A percentile compares a stretch with the other conserved stretches of the same genome.
Conservation (phyloP, 768 basidiomycete genomes). For the Calvatia gigantea region DNA sequence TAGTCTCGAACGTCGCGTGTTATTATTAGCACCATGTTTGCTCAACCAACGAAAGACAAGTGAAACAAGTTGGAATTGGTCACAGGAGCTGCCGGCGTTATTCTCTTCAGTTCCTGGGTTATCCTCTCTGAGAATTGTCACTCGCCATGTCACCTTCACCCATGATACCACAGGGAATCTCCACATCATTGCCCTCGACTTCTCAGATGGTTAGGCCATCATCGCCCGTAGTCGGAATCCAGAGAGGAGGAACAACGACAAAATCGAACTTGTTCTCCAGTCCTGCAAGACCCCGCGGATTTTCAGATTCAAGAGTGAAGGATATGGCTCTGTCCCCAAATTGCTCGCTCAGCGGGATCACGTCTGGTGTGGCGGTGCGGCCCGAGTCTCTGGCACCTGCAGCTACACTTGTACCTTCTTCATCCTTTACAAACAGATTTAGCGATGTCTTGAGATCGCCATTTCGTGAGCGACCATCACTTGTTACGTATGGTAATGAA, state of each 20-base stretch:
- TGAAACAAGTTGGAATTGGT: slow-evolving; percentile 8
- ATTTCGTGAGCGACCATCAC: slow-evolving; percentile 21
- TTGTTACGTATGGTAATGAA: slow-evolving; percentile 14
- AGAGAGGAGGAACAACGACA: background rate
- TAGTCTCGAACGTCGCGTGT: too few species aligned
- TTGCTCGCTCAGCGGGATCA: background rate
- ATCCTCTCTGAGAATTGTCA: background rate
- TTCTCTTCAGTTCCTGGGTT: background rate
- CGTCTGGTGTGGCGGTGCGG: background rate
- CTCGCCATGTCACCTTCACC: background rate
- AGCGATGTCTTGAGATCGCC: slow-evolving; percentile 15
- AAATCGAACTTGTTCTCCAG: background rate
- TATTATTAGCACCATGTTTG: slow-evolving; percentile 3
- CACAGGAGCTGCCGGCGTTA: background rate
- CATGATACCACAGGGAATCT: background rate
- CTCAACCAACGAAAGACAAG: background rate
- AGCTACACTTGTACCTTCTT: slow-evolving; percentile 3
- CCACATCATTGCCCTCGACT: background rate
- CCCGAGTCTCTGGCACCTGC: background rate
- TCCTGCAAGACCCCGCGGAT: background rate
- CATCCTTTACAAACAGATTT: background rate
- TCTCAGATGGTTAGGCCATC: background rate
- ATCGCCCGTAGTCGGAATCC: background rate
- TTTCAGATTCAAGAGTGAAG: slow-evolving; percentile 2
- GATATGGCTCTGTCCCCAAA: slow-evolving; percentile 2